Conservation (phyloP, 768 basidiomycete species). For the Fibroporia radiculosa region DNA sequence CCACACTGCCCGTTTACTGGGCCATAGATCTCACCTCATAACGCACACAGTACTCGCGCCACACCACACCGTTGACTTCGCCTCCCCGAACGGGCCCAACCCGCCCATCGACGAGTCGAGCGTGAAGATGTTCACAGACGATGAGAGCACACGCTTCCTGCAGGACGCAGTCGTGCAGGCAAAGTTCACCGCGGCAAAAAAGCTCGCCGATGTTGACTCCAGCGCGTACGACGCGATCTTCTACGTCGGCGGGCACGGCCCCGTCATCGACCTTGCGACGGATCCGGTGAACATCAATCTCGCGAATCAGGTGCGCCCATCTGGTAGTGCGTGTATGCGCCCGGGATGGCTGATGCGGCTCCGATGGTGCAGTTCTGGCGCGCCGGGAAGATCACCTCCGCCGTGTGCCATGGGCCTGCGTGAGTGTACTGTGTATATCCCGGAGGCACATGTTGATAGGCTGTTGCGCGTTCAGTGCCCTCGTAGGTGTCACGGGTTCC, state of each 20-base stretch:
- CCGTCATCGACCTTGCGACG: slow-evolving; percentile 60
- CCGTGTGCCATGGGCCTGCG: slow-evolving; percentile 80
- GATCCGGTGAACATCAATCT: slow-evolving; percentile 52
- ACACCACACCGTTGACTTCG: slow-evolving; percentile 35
- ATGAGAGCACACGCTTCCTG: slow-evolving; percentile 51
- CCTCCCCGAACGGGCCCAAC: slow-evolving; percentile 45
- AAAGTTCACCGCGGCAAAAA: slow-evolving; percentile 50
- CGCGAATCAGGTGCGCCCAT: slow-evolving; percentile 38
- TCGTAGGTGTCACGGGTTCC: slow-evolving; percentile 46
- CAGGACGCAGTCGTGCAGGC: slow-evolving; percentile 41
- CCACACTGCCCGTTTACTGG: background rate
- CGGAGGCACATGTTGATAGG: background rate
- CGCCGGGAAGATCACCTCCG: slow-evolving; percentile 54
- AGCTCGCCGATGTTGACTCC: slow-evolving; percentile 48
- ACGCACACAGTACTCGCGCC: slow-evolving; percentile 22
- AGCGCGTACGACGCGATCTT: slow-evolving; percentile 68
- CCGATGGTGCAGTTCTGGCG: slow-evolving; percentile 47
- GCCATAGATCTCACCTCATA: background rate
- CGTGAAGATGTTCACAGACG: slow-evolving; percentile 39
- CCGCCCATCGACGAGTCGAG: slow-evolving; percentile 60
- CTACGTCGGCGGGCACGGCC: slow-evolving; percentile 76
- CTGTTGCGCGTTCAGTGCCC: slow-evolving; percentile 31
- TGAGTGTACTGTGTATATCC: slow-evolving; percentile 26
- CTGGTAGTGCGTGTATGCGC: background rate
- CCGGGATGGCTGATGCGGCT: background rate